Base-by-base conservation (phyloP, 768 basidiomycete genomes). In the Baorangia bicolor region DNA sequence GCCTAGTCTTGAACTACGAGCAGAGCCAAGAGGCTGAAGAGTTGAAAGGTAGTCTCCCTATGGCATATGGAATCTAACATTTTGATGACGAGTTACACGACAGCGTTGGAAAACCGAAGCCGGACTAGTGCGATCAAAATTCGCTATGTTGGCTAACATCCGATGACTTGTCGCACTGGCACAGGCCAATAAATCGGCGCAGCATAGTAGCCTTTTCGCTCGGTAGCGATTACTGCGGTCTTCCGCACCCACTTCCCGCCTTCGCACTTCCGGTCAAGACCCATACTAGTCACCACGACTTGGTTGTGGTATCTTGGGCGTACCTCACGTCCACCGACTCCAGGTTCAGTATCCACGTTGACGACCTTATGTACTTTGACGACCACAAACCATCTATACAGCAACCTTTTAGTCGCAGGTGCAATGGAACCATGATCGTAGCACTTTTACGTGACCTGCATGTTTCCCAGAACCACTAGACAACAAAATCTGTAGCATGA, bases 1-100 rank as follows among this genome's bases (percentile, higher is more conserved):
- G 87, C n/a, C 81, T 98, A 20, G 97, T 97, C 4, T 81, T 96
- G 49, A 83, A 93, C 68, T 94, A 93, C 59, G 92, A 93, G 66
- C 92, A 93, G 64, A 87, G 88, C 33, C 92, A 93, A 70, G 92
- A 92, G 73, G 87, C 82, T 4, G 90, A 92, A 68, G 90, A 91
- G 65, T 64, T 89, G 62, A 90, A 84, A 82, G 88, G 90, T 87
- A 53, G 1, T 27, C 30, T 39, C 30, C 18, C 51, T 39, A 59
- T 42, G 10, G 4, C 27, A 30, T 31, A 10, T 49, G 18, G n/a
- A 31, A 39, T 51, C 23, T 21, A 23, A 49, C 28, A 28, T 35
- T 16, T 38, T 49, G 30, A 39, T 51, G 11, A 57, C 53, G 23
- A 45, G 27, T 2, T 44, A 2, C 10, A 12, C 8, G 16, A 50